phyloP scores from a whole-genome alignment of 2,329 filamentous ascomycete species.

The Pseudopyrenochaeta lycopersici region DNA sequence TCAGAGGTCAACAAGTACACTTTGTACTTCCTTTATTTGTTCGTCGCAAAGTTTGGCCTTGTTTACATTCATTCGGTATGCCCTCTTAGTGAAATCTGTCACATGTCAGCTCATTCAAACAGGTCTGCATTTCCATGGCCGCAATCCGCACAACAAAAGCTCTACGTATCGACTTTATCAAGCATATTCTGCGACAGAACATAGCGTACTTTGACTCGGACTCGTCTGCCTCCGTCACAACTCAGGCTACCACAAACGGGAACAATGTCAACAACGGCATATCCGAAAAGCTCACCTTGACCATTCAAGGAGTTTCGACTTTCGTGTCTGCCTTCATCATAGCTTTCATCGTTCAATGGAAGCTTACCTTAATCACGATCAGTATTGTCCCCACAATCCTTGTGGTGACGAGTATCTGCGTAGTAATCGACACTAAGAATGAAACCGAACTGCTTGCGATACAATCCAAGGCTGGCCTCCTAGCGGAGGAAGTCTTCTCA shows the following conservation, averaged over 20 bases:
- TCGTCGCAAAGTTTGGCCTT: constrained; percentile 70
- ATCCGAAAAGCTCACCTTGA: constrained; percentile 53
- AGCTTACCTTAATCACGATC: constrained; percentile 80
- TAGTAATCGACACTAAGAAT: constrained; percentile 47
- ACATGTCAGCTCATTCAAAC: constrained; percentile 9
- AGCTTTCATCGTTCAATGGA: constrained; percentile 91
- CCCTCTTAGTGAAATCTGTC: not conserved
- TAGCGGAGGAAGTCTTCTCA: constrained; percentile 62
- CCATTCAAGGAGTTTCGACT: constrained; percentile 50
- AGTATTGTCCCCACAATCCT: constrained; percentile 58
- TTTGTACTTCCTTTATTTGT: constrained; percentile 75
- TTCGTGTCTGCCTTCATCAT: constrained; percentile 90
- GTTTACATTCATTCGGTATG: constrained; percentile 59
- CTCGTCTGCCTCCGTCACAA: constrained; percentile 91
- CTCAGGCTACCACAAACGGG: constrained; percentile 91
- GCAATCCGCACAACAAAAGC: constrained; percentile 62
- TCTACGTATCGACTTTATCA: constrained; percentile 69
- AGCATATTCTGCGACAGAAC: constrained; percentile 64
- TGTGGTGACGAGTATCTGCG: constrained; percentile 35
- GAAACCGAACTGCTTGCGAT: constrained; percentile 50
- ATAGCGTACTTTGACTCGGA: constrained; percentile 73
- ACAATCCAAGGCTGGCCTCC: constrained; percentile 55
- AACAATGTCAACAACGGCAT: constrained; percentile 94
- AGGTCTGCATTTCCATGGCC: constrained; percentile 57
- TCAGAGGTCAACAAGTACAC: constrained; percentile 50